Base-by-base conservation (phyloP, 768 basidiomycete species). In the Agrocybe praecox region DNA sequence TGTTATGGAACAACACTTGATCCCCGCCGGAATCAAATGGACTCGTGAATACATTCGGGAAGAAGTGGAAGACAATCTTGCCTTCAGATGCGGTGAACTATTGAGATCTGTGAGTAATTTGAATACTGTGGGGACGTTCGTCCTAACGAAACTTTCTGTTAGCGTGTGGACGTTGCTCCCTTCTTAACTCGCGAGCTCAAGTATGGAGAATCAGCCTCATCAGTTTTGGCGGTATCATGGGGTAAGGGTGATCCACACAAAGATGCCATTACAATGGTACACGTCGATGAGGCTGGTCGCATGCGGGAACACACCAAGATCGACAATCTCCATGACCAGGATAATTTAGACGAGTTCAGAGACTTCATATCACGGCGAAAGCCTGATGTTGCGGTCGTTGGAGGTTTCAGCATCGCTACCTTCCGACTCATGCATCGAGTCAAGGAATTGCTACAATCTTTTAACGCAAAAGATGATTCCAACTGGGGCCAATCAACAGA, bases 191-290 rank as follows among this genome's bases (percentile, higher is more conserved):
- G 77, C 0, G 80, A 81, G 7, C 84, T 90, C 75, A 86, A 84
- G 54, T 74, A 79, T 51, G 94, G 92, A 12, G 85, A 92, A 66
- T 76, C 82, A 40, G 72, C 95, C 47, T 80, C 88, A 46, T 80
- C 89, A 19, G 94, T 98, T 19, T 80, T 99, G 42, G 92, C 96
- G 2, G 72, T 96, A 55, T 96, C 96, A 7, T 95, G 94, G 88
- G 97, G 97, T 34, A 89, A 92, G 73, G 97, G 97, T 34, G 95
- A 97, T 64, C 92, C 94, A 36, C 87, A 89, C 65, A 91, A 90
- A 65, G 96, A 99, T 70, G 87, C 89, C 7, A 90, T 98, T 53
- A 83, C 87, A 19, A 76, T 94, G 40, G 89, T 96, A 55, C 92
- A 87, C 75, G 68, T 98, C 46, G 96, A 98, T 65, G 86, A 92